phyloP scores from a whole-genome alignment of 2,329 filamentous ascomycete genomes.

The Cryoendolithus antarcticus region DNA sequence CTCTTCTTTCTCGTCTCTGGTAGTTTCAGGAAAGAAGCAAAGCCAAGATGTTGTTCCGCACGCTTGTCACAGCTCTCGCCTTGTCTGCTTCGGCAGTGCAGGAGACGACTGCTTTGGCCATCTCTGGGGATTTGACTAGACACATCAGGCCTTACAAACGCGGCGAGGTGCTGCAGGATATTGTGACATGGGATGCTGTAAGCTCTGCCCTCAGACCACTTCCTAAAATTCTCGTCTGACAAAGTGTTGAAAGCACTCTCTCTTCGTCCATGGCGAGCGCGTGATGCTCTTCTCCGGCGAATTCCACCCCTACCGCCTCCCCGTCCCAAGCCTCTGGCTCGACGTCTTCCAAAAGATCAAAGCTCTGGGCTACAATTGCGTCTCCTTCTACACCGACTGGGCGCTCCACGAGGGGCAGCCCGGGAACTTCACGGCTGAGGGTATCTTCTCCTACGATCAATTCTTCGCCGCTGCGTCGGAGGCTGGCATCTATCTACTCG shows the following conservation, averaged over 20 bases:
- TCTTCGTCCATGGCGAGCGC: constrained; percentile 58
- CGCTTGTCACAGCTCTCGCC: constrained; percentile 13
- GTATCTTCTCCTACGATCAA: constrained; percentile 58
- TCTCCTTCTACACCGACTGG: constrained; percentile 74
- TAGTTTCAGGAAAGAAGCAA: not conserved
- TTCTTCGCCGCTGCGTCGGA: constrained; percentile 65
- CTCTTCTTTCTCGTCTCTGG: not conserved
- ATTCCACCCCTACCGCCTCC: constrained; percentile 56
- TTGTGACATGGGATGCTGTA: constrained; percentile 56
- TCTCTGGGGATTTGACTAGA: constrained; percentile 38
- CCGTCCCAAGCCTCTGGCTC: constrained; percentile 50
- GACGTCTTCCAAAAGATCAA: constrained; percentile 77
- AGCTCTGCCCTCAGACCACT: not conserved
- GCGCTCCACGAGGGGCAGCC: constrained; percentile 61
- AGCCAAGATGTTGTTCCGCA: constrained; percentile 15
- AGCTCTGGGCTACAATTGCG: constrained; percentile 64
- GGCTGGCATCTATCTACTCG: constrained; percentile 66
- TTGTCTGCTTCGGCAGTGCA: constrained; percentile 13
- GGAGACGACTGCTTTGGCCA: constrained; percentile 28
- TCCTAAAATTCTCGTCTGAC: not conserved
- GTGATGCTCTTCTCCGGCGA: constrained; percentile 63
- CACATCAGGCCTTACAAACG: constrained; percentile 36
- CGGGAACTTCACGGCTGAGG: constrained; percentile 57
- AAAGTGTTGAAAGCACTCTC: constrained; percentile 35
- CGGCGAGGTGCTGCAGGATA: constrained; percentile 41